These are phyloP conservation scores for Skeletonema costatum DNA, from an alignment of 108 stramenopile genomes.

Conservation along the genomic window DNA sequence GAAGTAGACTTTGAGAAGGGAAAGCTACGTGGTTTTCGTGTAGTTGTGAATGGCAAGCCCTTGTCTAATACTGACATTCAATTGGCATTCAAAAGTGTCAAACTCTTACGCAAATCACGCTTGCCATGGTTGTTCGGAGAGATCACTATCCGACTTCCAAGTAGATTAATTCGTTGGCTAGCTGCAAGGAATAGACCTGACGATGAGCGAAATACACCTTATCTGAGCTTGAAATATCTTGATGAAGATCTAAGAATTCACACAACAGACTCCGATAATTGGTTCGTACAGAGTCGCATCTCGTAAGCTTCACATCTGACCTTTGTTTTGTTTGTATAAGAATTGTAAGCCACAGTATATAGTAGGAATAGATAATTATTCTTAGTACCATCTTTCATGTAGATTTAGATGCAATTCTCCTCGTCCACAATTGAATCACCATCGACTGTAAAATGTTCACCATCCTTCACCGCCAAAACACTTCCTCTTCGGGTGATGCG, in stretches of 20 bases:
- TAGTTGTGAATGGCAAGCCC: constrained; percentile 40
- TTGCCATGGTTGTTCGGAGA: constrained; percentile 39
- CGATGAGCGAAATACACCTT: constrained; percentile 14
- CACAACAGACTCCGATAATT: constrained; percentile 29
- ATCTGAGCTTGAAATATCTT: constrained; percentile 33
- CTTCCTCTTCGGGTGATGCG: constrained; percentile 31
- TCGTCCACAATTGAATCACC: not conserved
- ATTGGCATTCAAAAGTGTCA: constrained; percentile 32
- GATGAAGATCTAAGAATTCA: constrained; percentile 44
- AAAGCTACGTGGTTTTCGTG: constrained; percentile 39
- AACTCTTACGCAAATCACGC: constrained; percentile 42
- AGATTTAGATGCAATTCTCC: not conserved
- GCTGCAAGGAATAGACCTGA: not conserved
- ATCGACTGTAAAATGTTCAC: constrained; percentile 1
- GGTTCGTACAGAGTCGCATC: constrained; percentile 47
- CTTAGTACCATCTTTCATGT: no score
- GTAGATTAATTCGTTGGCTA: constrained; percentile 31
- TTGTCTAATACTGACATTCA: constrained; percentile 12
- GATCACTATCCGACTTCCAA: constrained; percentile 37
- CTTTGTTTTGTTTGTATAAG: not conserved
- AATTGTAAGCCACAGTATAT: not conserved
- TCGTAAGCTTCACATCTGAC: not conserved
- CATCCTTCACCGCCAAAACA: constrained; percentile 4
- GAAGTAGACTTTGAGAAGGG: constrained; percentile 47
- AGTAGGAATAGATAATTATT: not conserved